phyloP scores from a whole-genome alignment of 2,329 filamentous ascomycete species.

The Ceratocystis variospora region DNA sequence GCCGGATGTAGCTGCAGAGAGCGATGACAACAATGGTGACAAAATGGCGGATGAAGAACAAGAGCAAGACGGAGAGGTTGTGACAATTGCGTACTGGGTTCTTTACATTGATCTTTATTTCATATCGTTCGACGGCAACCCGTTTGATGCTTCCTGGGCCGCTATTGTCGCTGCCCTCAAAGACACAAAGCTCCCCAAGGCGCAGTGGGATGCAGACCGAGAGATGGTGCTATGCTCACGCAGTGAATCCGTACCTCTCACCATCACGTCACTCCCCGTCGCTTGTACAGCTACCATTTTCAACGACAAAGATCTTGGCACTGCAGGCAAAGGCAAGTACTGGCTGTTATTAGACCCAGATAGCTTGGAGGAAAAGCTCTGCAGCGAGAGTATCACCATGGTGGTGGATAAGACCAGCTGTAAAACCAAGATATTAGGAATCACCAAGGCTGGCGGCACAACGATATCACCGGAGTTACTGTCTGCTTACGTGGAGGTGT shows the following conservation, averaged over 20 bases:
- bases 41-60: constrained; percentile 28
- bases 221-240: constrained; percentile 65
- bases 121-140: constrained; percentile 81
- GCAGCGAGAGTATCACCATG: constrained; percentile 68
- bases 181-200: constrained; percentile 62
- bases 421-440: constrained; percentile 45
- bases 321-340: constrained; percentile 30
- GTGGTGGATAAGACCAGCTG: constrained; percentile 53
- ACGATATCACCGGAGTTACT: constrained; percentile 47
- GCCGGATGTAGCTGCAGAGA: constrained; percentile 29
- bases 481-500: constrained; percentile 18
- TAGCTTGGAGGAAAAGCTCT: constrained; percentile 73
- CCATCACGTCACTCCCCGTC: constrained; percentile 54
- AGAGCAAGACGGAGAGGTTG: constrained; percentile 26
- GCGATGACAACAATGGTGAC: constrained; percentile 34
- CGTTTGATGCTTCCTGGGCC: constrained; percentile 83
- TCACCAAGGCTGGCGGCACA: constrained; percentile 76
- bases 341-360: constrained; percentile 86
- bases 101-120: constrained; percentile 93
- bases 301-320: constrained; percentile 33
- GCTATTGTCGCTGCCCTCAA: constrained; percentile 67
- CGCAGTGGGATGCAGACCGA: constrained; percentile 70
- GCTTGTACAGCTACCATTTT: constrained; percentile 70
- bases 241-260: constrained; percentile 41
- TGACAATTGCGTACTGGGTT: constrained; percentile 81